Evolutionary conservation across 257 asterid genomes (phyloP), one percentile per base, ranked within the genome.

Genomic region (Solanum etuberosum): DNA sequence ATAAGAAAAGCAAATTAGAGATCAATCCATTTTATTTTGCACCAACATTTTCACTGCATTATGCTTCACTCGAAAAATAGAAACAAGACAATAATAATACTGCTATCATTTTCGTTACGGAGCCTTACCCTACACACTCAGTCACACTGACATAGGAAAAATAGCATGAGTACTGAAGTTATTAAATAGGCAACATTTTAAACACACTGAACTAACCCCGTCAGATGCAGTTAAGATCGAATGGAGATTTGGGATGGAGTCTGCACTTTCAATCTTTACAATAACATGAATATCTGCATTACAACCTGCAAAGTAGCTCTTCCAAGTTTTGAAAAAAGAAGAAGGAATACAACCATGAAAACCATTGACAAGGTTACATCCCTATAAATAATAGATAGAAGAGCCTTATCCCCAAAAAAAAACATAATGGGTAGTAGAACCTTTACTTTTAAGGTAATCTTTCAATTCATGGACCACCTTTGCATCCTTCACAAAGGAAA

Each of bases 401-500:
- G 80, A 86, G 32, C 29, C 63, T 32, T 48, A 34, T 14, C 57
- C 54, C 61, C n/a, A n/a, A 83, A 81, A 65, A 23, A 57, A 86
- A 48, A 88, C 10, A 43, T 31, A 42, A 48, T 40, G 32, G 81
- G 85, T 86, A 42, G 63, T 34, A 89, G 70, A 89, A 61, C 74
- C 81, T 87, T 88, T 90, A 95, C 99, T 90, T 88, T 91, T 92
- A 77, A 97, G 97, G 88, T 97, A 97, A 86, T 93, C 96, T 92
- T 97, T 94, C 92, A 97, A 92, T 86, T 95, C 98, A 89, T 91
- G 98, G 90, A 97, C 93, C 91, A 95, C 99, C 89, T 93, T 89
- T 61, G 98, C 99, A 93, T 96, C 98, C 93, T 97, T 97, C 68
- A 97, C 98, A 93, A 97, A 97, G 80, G 99, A 97, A 93, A 97